Base-by-base conservation (phyloP, 1,139 yeast genomes). In the Taiozyma sp. region DNA sequence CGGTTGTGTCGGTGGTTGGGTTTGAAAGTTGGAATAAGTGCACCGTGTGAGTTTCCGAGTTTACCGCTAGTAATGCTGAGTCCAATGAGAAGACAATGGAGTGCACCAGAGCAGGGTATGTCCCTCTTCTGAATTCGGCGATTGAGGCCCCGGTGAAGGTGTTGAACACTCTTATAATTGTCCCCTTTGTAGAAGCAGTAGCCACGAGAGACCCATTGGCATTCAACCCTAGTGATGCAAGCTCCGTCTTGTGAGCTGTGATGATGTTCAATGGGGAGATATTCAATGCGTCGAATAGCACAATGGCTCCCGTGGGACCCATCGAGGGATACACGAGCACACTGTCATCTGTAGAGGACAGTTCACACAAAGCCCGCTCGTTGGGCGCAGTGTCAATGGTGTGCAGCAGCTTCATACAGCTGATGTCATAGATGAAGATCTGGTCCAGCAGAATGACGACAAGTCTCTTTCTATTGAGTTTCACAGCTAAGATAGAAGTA, bases 181-280 rank as follows among this genome's bases (percentile, higher is more conserved):
- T 87, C 0, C 95, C 95, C 57, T 83, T 84, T 2, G 74, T 71
- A 0, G 90, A 83, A 0, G 91, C 87, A 0, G 92, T 82, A 0
- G 91, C 89, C 27, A 86, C 70, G 38, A 76, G 65, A 16, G 68
- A 66, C 8, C 83, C 84, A 58, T 79, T 80, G 32, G 74, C 70
- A 8, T 84, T 80, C 4, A 82, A 62, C 6, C 78, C 61, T 14
- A 81, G 63, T 29, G 73, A 70, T 28, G 78, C 80, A 24, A 83
- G 57, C 1, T 74, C 72, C 0, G 84, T 70, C 56, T 79, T 76
- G 60, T 83, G 89, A 4, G 87, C 84, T 58, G 79, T 78, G 56
- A 84, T 73, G 14, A 82, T 71, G 52, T 83, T 74, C n/a, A 79
- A 58, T 0, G 89, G 87, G 44, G 70, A 70, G 19, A 83, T 66